A percentile compares a stretch with the other conserved stretches of the same genome.
phyloP scores from a whole-genome alignment of 1,284 basidiomycete genomes.

The Stygiomarasmius scandens region DNA sequence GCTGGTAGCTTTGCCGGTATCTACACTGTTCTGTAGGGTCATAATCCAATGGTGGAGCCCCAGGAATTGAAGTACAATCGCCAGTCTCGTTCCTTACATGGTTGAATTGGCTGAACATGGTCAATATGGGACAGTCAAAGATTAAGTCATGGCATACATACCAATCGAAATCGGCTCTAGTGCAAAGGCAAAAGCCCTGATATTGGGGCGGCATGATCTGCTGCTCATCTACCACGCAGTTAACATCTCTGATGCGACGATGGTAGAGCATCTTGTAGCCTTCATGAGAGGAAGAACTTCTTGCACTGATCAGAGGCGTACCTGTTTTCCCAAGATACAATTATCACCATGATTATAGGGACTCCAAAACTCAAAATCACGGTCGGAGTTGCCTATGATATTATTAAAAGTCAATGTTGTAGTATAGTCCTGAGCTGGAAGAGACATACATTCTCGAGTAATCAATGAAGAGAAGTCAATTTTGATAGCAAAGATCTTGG shows the following conservation, averaged over 20 bases:
- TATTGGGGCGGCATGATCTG: conserved; percentile 50
- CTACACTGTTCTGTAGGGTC: conserved; percentile 63
- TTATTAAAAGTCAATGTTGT: too few relatives aligned
- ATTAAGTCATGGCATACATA: conserved; percentile 36
- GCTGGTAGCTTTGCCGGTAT: conserved; percentile 72
- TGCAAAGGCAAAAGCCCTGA: conserved; percentile 74
- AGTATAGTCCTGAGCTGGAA: background rate
- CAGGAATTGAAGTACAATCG: conserved; percentile 76
- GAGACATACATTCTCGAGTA: conserved; percentile 65
- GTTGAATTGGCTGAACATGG: conserved; percentile 80
- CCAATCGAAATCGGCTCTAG: conserved; percentile 87
- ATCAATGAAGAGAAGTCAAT: conserved; percentile 89
- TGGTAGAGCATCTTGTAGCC: conserved; percentile 76
- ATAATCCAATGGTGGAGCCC: conserved; percentile 61
- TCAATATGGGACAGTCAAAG: background rate
- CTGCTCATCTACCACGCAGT: conserved; percentile 82
- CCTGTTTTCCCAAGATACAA: conserved; percentile 87
- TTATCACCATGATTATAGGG: conserved; percentile 86
- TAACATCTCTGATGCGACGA: conserved; percentile 74
- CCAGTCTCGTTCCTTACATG: conserved; percentile 68
- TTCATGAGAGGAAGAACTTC: too few relatives aligned
- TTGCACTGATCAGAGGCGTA: too few relatives aligned
- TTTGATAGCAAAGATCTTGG: conserved; percentile 72
- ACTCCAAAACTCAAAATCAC: conserved; percentile 93
- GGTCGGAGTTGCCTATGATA: conserved; percentile 62